These are phyloP conservation scores for Neurospora sp. DNA, from an alignment of 495 filamentous ascomycete species.

Conservation along the genomic window DNA sequence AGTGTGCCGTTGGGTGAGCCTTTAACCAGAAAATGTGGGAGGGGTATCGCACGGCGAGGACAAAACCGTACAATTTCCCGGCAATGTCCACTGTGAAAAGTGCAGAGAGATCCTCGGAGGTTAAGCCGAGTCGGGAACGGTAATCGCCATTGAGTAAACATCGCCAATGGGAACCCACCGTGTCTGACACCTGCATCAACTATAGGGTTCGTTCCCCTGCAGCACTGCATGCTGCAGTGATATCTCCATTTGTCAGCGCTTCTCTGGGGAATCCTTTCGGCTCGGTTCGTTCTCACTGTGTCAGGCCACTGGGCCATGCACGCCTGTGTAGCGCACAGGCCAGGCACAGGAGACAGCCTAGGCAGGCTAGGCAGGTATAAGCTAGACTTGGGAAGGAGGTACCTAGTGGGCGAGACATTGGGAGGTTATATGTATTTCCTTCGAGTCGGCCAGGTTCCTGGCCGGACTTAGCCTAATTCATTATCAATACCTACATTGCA, in stretches of 20 bases:
- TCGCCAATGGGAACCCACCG: background rate
- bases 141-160: background rate
- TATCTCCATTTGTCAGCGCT: background rate
- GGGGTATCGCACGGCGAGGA: background rate
- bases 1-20: background rate
- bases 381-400: no score
- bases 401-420: no score
- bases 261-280: background rate
- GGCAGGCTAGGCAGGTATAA: no score
- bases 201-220: background rate
- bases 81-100: background rate
- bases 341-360: no score
- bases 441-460: no score
- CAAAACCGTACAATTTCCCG: background rate
- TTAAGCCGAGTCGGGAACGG: background rate
- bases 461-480: no score
- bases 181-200: background rate
- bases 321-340: no score
- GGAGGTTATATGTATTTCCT: no score
- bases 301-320: no score
- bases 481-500: no score
- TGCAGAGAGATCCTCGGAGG: background rate
- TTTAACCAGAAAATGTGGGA: background rate
- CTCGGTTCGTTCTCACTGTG: background rate
- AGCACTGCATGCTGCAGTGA: background rate